A percentile compares a stretch with the other conserved stretches of the same genome.
phyloP scores from a whole-genome alignment of 768 basidiomycete species.

The Rhodotorula babjevae region DNA sequence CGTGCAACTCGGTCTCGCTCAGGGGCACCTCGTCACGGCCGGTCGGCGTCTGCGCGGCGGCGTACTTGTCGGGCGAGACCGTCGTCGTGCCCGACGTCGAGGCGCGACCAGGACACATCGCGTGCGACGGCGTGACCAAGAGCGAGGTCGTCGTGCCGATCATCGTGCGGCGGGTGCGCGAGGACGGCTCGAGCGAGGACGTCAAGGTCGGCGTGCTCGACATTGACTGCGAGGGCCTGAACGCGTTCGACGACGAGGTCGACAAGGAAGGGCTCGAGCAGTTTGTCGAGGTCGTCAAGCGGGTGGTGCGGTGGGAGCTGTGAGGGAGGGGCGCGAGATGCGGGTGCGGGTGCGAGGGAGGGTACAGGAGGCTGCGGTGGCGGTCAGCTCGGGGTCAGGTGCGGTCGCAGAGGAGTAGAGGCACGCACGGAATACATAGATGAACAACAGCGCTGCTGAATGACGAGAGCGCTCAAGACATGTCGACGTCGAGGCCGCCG shows the following conservation, averaged over 20 bases:
- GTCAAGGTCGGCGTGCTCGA: constrained; percentile 55
- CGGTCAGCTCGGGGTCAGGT: neutral
- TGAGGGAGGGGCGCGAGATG: neutral
- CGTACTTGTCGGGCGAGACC: constrained; percentile 58
- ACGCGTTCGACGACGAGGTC: constrained; percentile 64
- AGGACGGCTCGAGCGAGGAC: constrained; percentile 47
- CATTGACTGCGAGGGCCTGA: constrained; percentile 70
- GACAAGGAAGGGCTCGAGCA: constrained; percentile 72
- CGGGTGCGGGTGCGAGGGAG: no score
- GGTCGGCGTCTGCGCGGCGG: constrained; percentile 79
- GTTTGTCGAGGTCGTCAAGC: constrained; percentile 52
- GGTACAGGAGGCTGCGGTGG: no score
- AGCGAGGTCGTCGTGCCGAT: constrained; percentile 87
- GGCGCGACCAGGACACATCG: constrained; percentile 83
- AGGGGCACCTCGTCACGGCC: constrained; percentile 50
- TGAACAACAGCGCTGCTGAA: neutral
- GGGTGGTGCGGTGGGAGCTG: constrained; percentile 32
- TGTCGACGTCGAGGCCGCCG: constrained; percentile 28
- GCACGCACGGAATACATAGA: neutral
- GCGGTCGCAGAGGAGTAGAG: neutral
- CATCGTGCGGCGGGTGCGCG: constrained; percentile 43
- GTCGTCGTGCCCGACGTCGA: constrained; percentile 74
- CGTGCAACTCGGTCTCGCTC: constrained; percentile 74
- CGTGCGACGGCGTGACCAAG: constrained; percentile 83
- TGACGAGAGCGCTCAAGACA: constrained; percentile 1